Base-by-base conservation (phyloP, 345 rosid genomes). In the Populus nigra region DNA sequence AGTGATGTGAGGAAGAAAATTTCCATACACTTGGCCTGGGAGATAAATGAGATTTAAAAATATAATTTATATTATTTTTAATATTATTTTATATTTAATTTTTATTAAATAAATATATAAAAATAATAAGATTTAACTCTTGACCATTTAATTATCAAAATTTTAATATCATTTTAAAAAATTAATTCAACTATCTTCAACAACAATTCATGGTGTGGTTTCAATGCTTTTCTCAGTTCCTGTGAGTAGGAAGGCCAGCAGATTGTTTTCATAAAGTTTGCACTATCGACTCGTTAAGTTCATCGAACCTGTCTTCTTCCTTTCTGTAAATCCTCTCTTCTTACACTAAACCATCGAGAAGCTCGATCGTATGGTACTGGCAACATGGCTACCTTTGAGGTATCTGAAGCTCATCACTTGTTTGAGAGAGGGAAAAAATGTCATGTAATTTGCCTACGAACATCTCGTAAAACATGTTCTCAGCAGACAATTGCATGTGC, bases 61-160 rank as follows among this genome's bases (percentile, higher is more conserved):
- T 31, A 31, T 2, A 3, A 31, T 31, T 31, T 31, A 31, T 31
- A 31, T 31, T 31, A 31, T 27, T 31, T 31, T 31, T 2, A 0
- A 33, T 33, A 33, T 33, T 33, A 33, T 4, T 33, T 33, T 33
- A 33, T 33, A 4, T 0, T 33, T 33, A 0, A 33, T 33, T 33
- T 33, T 33, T 33, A 33, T 33, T 0, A 33, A 33, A 33, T 33
- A 33, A 4, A 33, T n/a, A n/a, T n/a, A n/a, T 4, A 0, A 33
- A 0, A 0, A 33, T 33, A 0, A 0, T 4, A 0, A 33, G 5
- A 33, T 33, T 33, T 33, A 0, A 33, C 4, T 0, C 4, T 33
- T 33, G 0, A 33, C 36, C 36, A 0, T 1, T 33, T 33, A 0
- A 33, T 33, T 33, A 33, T 33, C 0, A 33, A 33, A 33, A 33